phyloP scores from a whole-genome alignment of 495 filamentous ascomycete genomes.

The Aspergillus indologenus region DNA sequence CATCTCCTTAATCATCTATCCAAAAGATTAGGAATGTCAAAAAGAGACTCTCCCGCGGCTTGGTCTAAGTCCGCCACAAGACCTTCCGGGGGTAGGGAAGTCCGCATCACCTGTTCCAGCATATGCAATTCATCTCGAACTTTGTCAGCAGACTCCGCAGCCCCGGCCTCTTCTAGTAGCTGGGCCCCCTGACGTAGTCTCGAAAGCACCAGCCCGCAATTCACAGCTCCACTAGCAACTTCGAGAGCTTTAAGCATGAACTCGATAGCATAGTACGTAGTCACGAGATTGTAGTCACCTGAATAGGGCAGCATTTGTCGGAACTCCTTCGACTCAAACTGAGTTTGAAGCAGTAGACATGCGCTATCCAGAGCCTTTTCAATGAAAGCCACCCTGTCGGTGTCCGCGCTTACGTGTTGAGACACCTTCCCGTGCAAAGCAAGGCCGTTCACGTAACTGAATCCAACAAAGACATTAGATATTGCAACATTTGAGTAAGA shows the following conservation, averaged over 20 bases:
- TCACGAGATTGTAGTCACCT: neutral
- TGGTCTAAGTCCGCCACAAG: neutral
- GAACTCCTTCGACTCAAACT: slow-evolving; percentile 4
- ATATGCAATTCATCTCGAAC: neutral
- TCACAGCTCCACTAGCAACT: neutral
- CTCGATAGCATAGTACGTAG: slow-evolving; percentile 4
- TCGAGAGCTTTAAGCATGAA: neutral
- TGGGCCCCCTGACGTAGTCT: neutral
- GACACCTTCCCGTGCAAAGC: neutral
- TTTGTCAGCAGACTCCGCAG: neutral
- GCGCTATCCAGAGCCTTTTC: slow-evolving; percentile 4
- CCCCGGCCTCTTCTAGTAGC: slow-evolving; percentile 3
- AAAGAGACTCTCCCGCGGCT: neutral
- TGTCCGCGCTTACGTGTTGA: neutral
- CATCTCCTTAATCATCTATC: neutral
- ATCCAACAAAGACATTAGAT: no score
- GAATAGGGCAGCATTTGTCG: neutral
- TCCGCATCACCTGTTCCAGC: neutral
- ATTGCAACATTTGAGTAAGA: neutral
- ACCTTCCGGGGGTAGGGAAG: neutral
- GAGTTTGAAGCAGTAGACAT: neutral
- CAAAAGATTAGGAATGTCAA: slow-evolving; percentile 1
- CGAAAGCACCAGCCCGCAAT: neutral
- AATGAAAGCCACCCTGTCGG: neutral
- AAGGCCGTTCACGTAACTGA: neutral